These are phyloP conservation scores for Dimargaris cristalligena DNA, from an alignment of 192 early-diverging fungal species.

Conservation along the genomic window DNA sequence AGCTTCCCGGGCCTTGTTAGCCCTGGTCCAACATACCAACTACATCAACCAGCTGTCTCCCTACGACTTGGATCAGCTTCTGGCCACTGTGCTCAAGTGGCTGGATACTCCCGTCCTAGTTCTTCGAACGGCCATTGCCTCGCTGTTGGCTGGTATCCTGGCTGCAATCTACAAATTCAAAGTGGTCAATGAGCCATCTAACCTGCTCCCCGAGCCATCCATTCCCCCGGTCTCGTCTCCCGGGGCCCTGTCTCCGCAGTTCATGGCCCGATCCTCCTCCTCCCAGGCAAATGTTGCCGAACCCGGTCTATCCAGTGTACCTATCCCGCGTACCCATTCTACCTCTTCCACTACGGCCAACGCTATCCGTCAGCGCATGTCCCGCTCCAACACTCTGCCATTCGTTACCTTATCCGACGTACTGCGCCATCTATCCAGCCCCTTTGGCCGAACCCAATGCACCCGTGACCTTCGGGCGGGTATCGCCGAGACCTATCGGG, in stretches of 20 bases:
- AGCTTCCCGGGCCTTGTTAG: constrained; percentile 13
- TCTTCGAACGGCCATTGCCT: constrained; percentile 1
- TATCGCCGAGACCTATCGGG: constrained; percentile 61
- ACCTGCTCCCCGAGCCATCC: neutral
- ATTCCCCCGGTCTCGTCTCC: neutral
- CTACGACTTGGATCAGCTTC: constrained; percentile 15
- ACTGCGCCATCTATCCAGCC: constrained; percentile 39
- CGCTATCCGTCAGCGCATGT: constrained; percentile 8
- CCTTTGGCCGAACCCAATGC: constrained; percentile 39
- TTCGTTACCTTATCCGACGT: constrained; percentile 46
- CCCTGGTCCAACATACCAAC: constrained; percentile 15
- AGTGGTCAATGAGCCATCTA: neutral
- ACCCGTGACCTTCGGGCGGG: constrained; percentile 58
- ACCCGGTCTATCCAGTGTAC: too few species aligned
- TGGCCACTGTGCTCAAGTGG: neutral
- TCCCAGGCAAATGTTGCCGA: neutral
- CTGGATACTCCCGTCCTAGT: constrained; percentile 9
- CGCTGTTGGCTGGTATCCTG: neutral
- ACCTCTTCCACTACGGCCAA: neutral
- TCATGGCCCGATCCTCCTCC: neutral
- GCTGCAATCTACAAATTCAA: constrained; percentile 12
- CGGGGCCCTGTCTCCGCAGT: neutral
- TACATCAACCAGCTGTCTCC: constrained; percentile 10
- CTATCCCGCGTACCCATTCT: neutral
- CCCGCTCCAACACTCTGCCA: constrained; percentile 10